Conservation (phyloP, 78 protist genomes). For the Goniomonas avonlea region DNA sequence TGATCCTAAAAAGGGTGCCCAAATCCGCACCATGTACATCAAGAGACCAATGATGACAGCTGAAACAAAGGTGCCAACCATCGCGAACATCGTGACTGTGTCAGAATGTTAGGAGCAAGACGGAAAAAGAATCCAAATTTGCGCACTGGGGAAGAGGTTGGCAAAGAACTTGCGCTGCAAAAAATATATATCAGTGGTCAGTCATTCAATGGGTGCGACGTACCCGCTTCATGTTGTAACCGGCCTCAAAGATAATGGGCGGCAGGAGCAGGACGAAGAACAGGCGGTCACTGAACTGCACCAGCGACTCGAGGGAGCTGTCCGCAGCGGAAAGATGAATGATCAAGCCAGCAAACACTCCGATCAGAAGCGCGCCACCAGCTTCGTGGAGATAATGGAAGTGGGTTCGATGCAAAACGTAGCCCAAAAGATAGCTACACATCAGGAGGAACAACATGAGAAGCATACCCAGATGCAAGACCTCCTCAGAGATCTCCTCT, state of each 20-base stretch:
- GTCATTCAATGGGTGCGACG: no score
- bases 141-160: not conserved
- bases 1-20: no score
- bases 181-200: no score
- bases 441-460: not conserved
- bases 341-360: not conserved
- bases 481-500: no score
- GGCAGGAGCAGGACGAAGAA: conserved; percentile 29
- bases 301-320: not conserved
- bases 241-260: conserved; percentile 32
- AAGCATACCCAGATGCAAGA: no score
- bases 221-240: not conserved
- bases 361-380: not conserved
- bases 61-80: conserved; percentile 1
- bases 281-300: not conserved
- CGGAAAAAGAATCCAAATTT: no score
- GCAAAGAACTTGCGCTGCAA: not conserved
- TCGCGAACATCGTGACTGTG: not conserved
- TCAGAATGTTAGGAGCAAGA: no score
- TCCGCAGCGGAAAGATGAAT: no score
- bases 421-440: not conserved
- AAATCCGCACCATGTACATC: not conserved
- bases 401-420: not conserved
- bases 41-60: not conserved
- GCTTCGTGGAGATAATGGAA: conserved; percentile 13